Conservation (phyloP, 2,329 filamentous ascomycete genomes). For the Aspergillus novofumigatus region DNA sequence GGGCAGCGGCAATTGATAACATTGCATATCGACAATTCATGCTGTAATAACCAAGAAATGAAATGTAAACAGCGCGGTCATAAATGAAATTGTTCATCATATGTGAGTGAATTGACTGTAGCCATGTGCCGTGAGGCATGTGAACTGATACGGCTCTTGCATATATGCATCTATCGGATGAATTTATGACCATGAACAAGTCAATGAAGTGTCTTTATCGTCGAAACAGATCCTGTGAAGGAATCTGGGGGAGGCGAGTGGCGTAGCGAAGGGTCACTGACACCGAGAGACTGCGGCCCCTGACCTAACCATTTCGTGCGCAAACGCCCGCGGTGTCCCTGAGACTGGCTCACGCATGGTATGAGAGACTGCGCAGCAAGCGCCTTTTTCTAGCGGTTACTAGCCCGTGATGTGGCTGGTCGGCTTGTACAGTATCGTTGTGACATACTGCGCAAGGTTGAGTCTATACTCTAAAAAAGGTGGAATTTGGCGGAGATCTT, state of each 20-base stretch:
- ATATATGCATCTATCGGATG: background rate
- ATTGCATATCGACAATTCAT: background rate
- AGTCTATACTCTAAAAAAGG: background rate
- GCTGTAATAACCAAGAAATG: background rate
- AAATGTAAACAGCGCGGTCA: background rate
- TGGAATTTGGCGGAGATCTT: constrained; percentile 6
- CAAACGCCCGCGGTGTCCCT: background rate
- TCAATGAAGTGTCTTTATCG: background rate
- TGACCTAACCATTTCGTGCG: background rate
- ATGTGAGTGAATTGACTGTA: background rate
- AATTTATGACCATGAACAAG: background rate
- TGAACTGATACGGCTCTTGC: background rate
- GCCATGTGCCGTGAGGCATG: background rate
- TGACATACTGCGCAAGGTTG: constrained; percentile 68
- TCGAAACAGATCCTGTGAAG: background rate
- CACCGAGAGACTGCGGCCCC: background rate
- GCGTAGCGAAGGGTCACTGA: background rate
- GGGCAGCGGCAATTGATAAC: background rate
- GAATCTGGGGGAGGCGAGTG: background rate
- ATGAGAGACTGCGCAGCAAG: background rate
- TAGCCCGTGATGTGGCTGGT: constrained; percentile 48
- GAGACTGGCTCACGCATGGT: background rate
- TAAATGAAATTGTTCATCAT: background rate
- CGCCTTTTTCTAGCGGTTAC: constrained; percentile 6
- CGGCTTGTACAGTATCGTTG: constrained; percentile 95